These are phyloP conservation scores for Fusarium irregulare DNA, from an alignment of 2,329 filamentous ascomycete genomes.

Conservation along the genomic window DNA sequence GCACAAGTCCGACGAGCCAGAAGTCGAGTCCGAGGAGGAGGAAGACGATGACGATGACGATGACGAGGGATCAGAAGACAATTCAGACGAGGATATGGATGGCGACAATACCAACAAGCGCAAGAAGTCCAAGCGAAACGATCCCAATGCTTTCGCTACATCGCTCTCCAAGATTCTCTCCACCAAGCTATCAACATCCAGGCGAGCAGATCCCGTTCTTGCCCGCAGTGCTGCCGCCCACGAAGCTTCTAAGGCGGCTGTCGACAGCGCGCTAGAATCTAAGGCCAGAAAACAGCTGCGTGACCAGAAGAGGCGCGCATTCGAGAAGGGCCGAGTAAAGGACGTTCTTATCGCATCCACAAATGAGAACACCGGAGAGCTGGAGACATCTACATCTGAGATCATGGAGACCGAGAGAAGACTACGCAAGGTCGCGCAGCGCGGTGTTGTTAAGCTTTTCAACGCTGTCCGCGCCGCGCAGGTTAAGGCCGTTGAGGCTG, in stretches of 20 bases:
- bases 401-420: conserved; percentile 79
- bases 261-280: conserved; percentile 81
- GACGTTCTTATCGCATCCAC: conserved; percentile 80
- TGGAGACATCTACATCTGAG: conserved; percentile 61
- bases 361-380: conserved; percentile 59
- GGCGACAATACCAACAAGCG: conserved; percentile 50
- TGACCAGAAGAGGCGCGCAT: conserved; percentile 79
- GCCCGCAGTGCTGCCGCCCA: conserved; percentile 82
- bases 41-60: conserved; percentile 36
- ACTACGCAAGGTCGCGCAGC: conserved; percentile 87
- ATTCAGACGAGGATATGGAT: conserved; percentile 54
- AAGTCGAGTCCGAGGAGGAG: conserved; percentile 39
- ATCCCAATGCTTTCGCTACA: conserved; percentile 89
- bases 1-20: conserved; percentile 39
- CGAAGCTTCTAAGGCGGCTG: conserved; percentile 76
- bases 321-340: conserved; percentile 88
- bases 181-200: conserved; percentile 85
- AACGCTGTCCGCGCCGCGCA: conserved; percentile 95
- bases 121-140: conserved; percentile 84
- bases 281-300: conserved; percentile 84
- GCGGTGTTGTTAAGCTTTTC: conserved; percentile 95
- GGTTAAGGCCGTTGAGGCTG: conserved; percentile 84
- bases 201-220: conserved; percentile 90
- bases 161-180: conserved; percentile 93
- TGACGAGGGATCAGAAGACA: conserved; percentile 50